Evolutionary conservation across 148 eudicot genomes (phyloP).

Genomic region (Nepenthes gracilis): DNA sequence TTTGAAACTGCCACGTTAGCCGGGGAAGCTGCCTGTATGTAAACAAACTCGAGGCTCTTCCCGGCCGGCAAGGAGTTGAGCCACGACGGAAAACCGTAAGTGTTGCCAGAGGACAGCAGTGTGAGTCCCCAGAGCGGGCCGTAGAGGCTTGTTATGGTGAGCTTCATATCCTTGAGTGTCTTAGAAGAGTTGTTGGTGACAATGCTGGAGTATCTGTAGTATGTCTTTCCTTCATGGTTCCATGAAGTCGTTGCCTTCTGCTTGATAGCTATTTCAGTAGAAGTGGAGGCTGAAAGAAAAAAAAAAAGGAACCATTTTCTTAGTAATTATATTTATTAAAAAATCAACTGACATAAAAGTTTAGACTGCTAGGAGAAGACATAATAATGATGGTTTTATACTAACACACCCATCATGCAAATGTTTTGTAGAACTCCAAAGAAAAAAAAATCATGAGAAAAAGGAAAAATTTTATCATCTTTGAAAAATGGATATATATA

Average conservation of each 20-base stretch:
- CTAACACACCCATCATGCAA: too few relatives aligned
- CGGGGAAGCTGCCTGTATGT: slow-evolving; percentile 61
- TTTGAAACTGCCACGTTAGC: slow-evolving; percentile 57
- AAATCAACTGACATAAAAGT: too few relatives aligned
- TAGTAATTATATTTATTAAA: too few relatives aligned
- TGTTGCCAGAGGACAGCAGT: slow-evolving; percentile 36
- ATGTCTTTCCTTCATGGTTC: slow-evolving; percentile 51
- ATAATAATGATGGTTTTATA: too few relatives aligned
- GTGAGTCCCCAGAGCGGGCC: slow-evolving; percentile 91
- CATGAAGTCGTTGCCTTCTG: slow-evolving; percentile 69
- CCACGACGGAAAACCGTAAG: slow-evolving; percentile 75
- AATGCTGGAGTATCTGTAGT: slow-evolving; percentile 64
- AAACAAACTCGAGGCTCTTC: slow-evolving; percentile 78
- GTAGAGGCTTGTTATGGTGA: slow-evolving; percentile 53
- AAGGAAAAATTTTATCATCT: too few relatives aligned
- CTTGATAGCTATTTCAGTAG: slow-evolving; percentile 28
- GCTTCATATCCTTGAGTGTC: slow-evolving; percentile 47
- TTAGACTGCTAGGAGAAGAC: too few relatives aligned
- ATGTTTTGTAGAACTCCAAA: too few relatives aligned
- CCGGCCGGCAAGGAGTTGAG: slow-evolving; percentile 54
- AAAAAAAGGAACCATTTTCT: background rate
- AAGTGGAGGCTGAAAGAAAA: slow-evolving; percentile 31
- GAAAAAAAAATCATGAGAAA: too few relatives aligned
- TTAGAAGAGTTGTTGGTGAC: slow-evolving; percentile 77
- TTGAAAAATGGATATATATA: too few relatives aligned